A percentile compares a stretch with the other conserved stretches of the same genome.
Evolutionary conservation across 495 filamentous ascomycete genomes (phyloP).

Genomic region (Penicillium fimorum): DNA sequence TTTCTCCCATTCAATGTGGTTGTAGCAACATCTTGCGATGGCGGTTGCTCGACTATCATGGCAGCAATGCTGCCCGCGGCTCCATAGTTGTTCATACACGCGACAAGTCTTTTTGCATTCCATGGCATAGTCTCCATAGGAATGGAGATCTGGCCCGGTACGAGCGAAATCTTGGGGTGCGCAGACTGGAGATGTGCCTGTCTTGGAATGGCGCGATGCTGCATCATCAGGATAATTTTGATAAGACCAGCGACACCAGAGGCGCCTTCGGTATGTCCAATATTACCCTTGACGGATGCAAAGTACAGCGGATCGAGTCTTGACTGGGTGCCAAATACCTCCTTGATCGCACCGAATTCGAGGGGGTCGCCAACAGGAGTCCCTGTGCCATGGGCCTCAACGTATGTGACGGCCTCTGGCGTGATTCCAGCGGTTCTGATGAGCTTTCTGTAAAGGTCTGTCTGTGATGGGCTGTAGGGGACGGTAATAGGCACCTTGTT

Average conservation of each 20-base stretch:
- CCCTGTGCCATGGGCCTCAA: neutral
- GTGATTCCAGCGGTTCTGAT: neutral
- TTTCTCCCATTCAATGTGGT: constrained; percentile 13
- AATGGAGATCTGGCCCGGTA: constrained; percentile 37
- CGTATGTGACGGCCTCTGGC: neutral
- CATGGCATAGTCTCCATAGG: constrained; percentile 24
- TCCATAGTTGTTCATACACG: constrained; percentile 52
- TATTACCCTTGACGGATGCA: neutral
- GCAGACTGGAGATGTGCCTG: constrained; percentile 36
- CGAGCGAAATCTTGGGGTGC: constrained; percentile 41
- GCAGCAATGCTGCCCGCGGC: constrained; percentile 50
- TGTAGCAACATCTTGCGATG: neutral
- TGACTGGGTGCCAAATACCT: neutral
- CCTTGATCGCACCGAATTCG: neutral
- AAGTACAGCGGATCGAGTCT: neutral
- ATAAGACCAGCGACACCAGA: constrained; percentile 46
- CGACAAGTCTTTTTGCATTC: constrained; percentile 23
- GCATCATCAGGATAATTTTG: constrained; percentile 47
- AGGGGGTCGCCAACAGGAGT: neutral
- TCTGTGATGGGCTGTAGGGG: neutral
- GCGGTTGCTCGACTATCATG: constrained; percentile 32
- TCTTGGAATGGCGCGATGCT: constrained; percentile 31
- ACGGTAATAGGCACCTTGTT: constrained; percentile 30
- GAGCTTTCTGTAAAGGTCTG: neutral
- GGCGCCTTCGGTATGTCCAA: constrained; percentile 16